Base-by-base conservation (phyloP, 768 basidiomycete species). In the Boletus sp. region DNA sequence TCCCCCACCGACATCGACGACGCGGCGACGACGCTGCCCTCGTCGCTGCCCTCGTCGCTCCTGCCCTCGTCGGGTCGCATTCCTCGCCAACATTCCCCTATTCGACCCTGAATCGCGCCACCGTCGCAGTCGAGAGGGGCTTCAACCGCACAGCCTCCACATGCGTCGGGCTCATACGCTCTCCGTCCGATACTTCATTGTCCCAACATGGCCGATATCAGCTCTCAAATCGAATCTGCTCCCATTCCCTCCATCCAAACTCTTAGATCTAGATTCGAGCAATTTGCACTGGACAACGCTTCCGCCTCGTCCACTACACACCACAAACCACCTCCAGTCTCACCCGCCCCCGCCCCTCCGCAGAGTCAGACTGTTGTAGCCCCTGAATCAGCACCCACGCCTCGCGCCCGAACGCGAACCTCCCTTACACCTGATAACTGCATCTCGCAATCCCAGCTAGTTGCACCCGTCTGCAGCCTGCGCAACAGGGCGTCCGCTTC, bases 211-310 rank as follows among this genome's bases (percentile, higher is more conserved):
- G 42, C 58, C 30, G 54, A 59, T n/a, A 29, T 33, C 45, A 50
- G 35, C 21, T 51, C 66, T n/a, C 49, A 68, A 57, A 74, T 84
- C 57, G 82, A 87, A 67, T 77, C 79, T 19, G 74, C 72, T 4
- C 76, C 83, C 35, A 74, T 78, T 17, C 81, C 81, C 37, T 83
- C 87, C 3, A 87, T 90, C 50, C 84, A 79, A 68, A 87, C 78
- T 55, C 75, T 91, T 17, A 80, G 81, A 42, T 87, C 85, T 30
- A 81, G 75, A 63, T 91, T 90, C 63, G 88, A 91, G 65, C 79
- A 83, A 60, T 71, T 88, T 25, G 84, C 87, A 4, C 72, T 74
- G 43, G 73, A 74, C 10, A 70, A 75, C 13, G 56, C 63, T 55
- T 53, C 58, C 19, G 5, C 44, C 10, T 27, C 50, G 19, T 32